phyloP scores from a whole-genome alignment of 331 rosid genomes.

The Erythrophleum ivorense region DNA sequence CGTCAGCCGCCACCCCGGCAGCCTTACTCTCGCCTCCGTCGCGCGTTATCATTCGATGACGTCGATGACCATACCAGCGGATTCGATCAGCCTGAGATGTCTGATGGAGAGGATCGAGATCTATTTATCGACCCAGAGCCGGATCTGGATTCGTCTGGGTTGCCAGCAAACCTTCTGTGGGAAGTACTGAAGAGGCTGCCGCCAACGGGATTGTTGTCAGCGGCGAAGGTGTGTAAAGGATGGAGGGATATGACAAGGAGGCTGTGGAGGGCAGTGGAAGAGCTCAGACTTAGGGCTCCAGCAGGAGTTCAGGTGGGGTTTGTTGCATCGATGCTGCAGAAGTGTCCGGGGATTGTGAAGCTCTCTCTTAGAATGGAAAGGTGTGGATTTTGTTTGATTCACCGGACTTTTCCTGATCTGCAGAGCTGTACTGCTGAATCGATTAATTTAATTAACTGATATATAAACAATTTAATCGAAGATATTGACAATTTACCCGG shows the following conservation, averaged over 20 bases:
- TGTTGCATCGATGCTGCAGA: slow-evolving; percentile 80
- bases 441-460: neutral
- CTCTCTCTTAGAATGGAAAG: slow-evolving; percentile 90
- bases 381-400: slow-evolving; percentile 49
- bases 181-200: slow-evolving; percentile 84
- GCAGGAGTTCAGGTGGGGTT: slow-evolving; percentile 68
- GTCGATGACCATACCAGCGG: slow-evolving; percentile 51
- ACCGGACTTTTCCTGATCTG: slow-evolving; percentile 47
- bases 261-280: slow-evolving; percentile 86
- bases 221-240: slow-evolving; percentile 82
- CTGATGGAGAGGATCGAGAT: slow-evolving; percentile 40
- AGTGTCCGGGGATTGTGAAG: slow-evolving; percentile 76
- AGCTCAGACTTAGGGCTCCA: slow-evolving; percentile 80
- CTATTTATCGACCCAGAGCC: slow-evolving; percentile 42
- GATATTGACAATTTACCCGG: slow-evolving; percentile 6
- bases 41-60: slow-evolving; percentile 88
- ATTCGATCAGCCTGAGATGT: slow-evolving; percentile 39
- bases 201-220: slow-evolving; percentile 73
- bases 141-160: slow-evolving; percentile 54
- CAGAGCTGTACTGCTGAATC: slow-evolving; percentile 28
- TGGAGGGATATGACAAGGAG: slow-evolving; percentile 79
- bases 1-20: slow-evolving; percentile 53
- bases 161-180: slow-evolving; percentile 72
- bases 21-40: slow-evolving; percentile 61
- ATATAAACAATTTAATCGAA: slow-evolving; percentile 12